phyloP scores from a whole-genome alignment of 768 basidiomycete genomes.

The Postia placenta region DNA sequence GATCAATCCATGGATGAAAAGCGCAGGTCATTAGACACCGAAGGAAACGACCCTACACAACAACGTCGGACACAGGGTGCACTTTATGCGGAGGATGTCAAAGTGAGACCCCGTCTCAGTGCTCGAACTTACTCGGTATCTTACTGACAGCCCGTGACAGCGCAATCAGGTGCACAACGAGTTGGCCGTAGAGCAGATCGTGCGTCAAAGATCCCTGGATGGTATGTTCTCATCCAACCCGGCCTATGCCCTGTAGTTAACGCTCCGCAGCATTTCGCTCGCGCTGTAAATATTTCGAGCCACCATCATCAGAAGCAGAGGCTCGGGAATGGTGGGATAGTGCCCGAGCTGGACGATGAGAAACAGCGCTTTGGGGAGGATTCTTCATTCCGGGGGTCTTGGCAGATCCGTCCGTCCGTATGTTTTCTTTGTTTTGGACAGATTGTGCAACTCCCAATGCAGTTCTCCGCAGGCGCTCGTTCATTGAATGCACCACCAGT shows the following conservation, averaged over 20 bases:
- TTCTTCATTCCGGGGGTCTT: no score
- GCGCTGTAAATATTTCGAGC: conserved; percentile 75
- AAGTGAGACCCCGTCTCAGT: no score
- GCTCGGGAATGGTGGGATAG: conserved; percentile 51
- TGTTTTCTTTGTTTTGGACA: no score
- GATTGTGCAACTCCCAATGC: no score
- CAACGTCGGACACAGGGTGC: conserved; percentile 49
- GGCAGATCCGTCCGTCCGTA: no score
- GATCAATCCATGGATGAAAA: conserved; percentile 60
- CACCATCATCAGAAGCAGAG: conserved; percentile 54
- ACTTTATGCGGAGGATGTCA: conserved; percentile 62
- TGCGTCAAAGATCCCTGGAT: conserved; percentile 63
- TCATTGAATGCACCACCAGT: no score
- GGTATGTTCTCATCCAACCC: conserved; percentile 37
- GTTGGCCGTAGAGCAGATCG: conserved; percentile 63
- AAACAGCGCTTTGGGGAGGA: no score
- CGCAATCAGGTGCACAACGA: conserved; percentile 73
- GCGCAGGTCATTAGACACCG: conserved; percentile 36
- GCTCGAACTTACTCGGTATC: no score
- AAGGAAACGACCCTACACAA: conserved; percentile 36
- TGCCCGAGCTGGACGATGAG: conserved; percentile 10
- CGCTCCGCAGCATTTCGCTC: conserved; percentile 58
- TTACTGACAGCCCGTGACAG: no score
- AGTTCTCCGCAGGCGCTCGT: no score
- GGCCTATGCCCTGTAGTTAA: no score